Base-by-base conservation (phyloP, 2,329 filamentous ascomycete species). In the Penicillium sp. region DNA sequence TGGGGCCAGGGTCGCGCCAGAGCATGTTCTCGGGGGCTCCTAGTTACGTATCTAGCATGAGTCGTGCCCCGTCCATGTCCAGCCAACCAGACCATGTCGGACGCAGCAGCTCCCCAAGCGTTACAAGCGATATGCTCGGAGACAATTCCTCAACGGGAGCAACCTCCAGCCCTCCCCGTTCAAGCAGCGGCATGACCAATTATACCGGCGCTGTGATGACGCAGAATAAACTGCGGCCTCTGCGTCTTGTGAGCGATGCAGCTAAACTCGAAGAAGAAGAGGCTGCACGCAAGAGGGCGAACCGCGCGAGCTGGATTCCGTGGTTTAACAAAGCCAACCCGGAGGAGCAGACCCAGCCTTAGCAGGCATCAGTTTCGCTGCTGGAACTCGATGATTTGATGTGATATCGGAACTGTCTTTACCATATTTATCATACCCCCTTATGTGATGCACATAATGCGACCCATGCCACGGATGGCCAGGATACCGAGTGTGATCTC, bases 201-300 rank as follows among this genome's bases (percentile, higher is more conserved):
- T 88, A 90, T 55, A 88, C 86, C 31, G 82, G 80, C 9, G 85
- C 82, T n/a, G 79, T 82, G 9, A 79, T 80, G 68, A 83, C 81
- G 22, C 82, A 83, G 63, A 88, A 87, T 67, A 94, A 94, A 74
- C 86, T 95, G 55, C 84, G 92, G 33, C 93, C 93, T 6, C 78
- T 99, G 61, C 83, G 93, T 15, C 81, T 99, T 27, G 92, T 97
- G 62, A 76, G 74, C 50, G 77, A 76, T 53, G 67, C 73, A 23
- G 70, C 78, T 50, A 72, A 65, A 23, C 61, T 68, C 6, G 75
- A 77, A 27, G 75, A 76, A 40, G 77, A 79, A 49, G 72, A 75
- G 41, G 62, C 62, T 48, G 73, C 73, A 31, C 72, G 73, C 53
- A 78, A 76, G 67, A 77, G 74, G 60, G 72, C 74, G 3, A 79